phyloP scores from a whole-genome alignment of 768 basidiomycete genomes.

The Suillus sp. region DNA sequence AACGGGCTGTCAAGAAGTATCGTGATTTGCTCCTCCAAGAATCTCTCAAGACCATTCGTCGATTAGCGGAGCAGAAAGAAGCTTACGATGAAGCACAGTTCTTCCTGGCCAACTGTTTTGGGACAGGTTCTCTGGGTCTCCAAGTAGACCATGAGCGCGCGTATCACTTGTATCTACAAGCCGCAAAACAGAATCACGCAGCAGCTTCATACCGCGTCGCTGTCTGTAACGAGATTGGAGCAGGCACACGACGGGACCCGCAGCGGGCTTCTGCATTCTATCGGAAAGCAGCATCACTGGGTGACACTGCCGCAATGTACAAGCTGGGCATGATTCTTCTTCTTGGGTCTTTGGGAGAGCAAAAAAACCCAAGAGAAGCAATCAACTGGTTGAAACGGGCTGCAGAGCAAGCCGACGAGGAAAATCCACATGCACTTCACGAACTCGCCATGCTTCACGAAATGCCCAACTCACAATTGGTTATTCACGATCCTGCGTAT shows the following conservation, averaged over 20 bases:
- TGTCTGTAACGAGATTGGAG: conserved; percentile 98
- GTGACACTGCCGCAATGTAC: conserved; percentile 99
- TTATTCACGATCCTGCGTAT: conserved; percentile 78
- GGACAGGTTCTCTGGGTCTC: conserved; percentile 93
- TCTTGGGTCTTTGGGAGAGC: conserved; percentile 80
- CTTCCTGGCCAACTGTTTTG: conserved; percentile 96
- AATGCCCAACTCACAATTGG: conserved; percentile 61
- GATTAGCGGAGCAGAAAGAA: conserved; percentile 89
- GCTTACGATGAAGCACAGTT: conserved; percentile 97
- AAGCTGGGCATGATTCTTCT: conserved; percentile 99
- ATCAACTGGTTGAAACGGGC: conserved; percentile 94
- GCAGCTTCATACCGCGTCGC: conserved; percentile 95
- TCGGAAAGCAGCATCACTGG: conserved; percentile 92
- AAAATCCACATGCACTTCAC: conserved; percentile 96
- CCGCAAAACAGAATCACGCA: conserved; percentile 95
- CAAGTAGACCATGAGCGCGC: conserved; percentile 98
- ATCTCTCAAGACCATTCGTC: conserved; percentile 88
- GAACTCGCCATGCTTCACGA: conserved; percentile 92
- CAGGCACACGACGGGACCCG: conserved; percentile 88
- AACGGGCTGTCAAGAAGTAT: conserved; percentile 87
- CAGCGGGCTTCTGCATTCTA: conserved; percentile 93
- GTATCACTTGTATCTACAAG: conserved; percentile 95
- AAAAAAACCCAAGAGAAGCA: conserved; percentile 86
- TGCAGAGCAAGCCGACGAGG: conserved; percentile 95
- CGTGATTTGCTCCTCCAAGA: conserved; percentile 86